These are phyloP conservation scores for Plantago lanceolata DNA, from an alignment of 305 asterid genomes.

Conservation along the genomic window DNA sequence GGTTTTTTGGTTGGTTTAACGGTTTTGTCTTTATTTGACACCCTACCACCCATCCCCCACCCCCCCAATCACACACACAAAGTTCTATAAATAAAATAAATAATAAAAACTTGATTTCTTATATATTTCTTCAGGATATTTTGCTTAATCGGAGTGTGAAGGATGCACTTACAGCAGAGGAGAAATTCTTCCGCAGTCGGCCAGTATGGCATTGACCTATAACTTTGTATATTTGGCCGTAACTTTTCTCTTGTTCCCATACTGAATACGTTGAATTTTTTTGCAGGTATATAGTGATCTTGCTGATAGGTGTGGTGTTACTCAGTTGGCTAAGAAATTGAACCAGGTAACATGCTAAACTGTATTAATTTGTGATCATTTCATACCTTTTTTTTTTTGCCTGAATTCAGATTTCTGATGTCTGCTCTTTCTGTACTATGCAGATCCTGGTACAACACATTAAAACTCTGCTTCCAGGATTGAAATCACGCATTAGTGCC, in stretches of 20 bases:
- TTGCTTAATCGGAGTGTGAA: slow-evolving; percentile 63
- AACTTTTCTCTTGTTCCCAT: slow-evolving; percentile 4
- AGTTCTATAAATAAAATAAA: too few species aligned
- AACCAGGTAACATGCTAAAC: slow-evolving; percentile 61
- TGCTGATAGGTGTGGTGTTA: slow-evolving; percentile 82
- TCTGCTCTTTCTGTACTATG: slow-evolving; percentile 20
- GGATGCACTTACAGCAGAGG: slow-evolving; percentile 93
- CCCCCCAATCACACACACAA: too few species aligned
- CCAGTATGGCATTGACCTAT: slow-evolving; percentile 55
- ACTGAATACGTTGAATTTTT: slow-evolving; percentile 18
- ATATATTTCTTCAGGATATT: slow-evolving; percentile 57
- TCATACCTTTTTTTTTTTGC: neutral
- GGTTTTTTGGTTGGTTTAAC: too few species aligned
- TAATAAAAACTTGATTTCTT: slow-evolving; percentile 12
- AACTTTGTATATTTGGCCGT: slow-evolving; percentile 21
- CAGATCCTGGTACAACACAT: slow-evolving; percentile 95
- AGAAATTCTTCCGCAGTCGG: slow-evolving; percentile 83
- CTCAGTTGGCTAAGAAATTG: slow-evolving; percentile 94
- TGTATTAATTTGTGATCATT: slow-evolving; percentile 8
- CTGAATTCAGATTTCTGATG: slow-evolving; percentile 13
- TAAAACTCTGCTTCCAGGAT: slow-evolving; percentile 91
- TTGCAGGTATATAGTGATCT: slow-evolving; percentile 79
- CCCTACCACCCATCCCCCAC: too few species aligned
- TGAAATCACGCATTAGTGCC: slow-evolving; percentile 85
- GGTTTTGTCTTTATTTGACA: too few species aligned